phyloP scores from a whole-genome alignment of 2,329 filamentous ascomycete species.

The Xylariaceae sp. region DNA sequence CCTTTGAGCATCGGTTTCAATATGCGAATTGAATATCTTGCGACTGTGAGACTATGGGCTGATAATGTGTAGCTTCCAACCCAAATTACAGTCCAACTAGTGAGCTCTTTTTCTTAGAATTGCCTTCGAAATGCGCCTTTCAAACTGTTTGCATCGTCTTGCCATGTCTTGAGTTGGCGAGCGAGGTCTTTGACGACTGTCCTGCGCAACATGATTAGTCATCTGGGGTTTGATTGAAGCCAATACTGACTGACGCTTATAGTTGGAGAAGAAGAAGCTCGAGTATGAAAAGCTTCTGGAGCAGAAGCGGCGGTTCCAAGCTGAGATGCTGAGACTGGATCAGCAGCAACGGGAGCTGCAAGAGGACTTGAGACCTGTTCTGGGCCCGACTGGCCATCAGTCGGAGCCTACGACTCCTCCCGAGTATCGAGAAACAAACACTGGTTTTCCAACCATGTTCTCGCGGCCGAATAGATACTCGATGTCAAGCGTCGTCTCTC shows the following conservation, averaged over 20 bases:
- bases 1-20: slow-evolving; percentile 30
- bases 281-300: slow-evolving; percentile 89
- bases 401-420: slow-evolving; percentile 96
- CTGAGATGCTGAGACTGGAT: slow-evolving; percentile 86
- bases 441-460: slow-evolving; percentile 71
- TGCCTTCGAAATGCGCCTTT: neutral
- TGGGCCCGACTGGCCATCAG: slow-evolving; percentile 62
- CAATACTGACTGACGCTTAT: slow-evolving; percentile 35
- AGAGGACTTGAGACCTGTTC: slow-evolving; percentile 59
- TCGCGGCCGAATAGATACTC: slow-evolving; percentile 85
- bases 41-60: slow-evolving; percentile 28
- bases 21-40: slow-evolving; percentile 27
- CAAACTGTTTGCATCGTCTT: neutral
- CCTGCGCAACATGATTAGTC: neutral
- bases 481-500: slow-evolving; percentile 77
- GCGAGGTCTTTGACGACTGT: neutral
- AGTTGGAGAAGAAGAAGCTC: slow-evolving; percentile 91
- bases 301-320: slow-evolving; percentile 82
- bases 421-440: slow-evolving; percentile 70
- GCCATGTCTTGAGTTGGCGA: neutral
- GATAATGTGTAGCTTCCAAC: slow-evolving; percentile 25
- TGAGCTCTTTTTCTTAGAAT: slow-evolving; percentile 42
- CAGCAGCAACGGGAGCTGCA: slow-evolving; percentile 80
- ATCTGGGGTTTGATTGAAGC: slow-evolving; percentile 1
- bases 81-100: slow-evolving; percentile 58